Evolutionary conservation across 768 basidiomycete genomes (phyloP).

Genomic region (Nevesoporus exiguus): DNA sequence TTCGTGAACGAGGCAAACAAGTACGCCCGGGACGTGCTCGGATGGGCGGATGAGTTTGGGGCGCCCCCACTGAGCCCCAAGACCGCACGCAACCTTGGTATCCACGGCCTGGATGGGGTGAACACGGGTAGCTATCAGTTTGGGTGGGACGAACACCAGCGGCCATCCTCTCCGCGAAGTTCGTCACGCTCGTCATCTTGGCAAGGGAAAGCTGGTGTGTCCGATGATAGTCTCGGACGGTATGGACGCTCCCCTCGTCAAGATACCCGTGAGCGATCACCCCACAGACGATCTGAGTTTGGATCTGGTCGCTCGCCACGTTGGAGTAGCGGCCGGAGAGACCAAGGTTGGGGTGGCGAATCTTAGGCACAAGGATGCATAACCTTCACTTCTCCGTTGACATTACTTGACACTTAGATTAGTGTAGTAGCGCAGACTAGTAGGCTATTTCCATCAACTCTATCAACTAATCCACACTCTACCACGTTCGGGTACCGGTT

Average conservation of each 20-base stretch:
- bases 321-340: too few species aligned
- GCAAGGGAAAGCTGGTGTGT: neutral
- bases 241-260: constrained; percentile 1
- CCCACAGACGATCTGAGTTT: constrained; percentile 6
- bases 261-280: constrained; percentile 2
- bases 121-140: constrained; percentile 9
- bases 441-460: neutral
- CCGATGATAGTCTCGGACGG: neutral
- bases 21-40: constrained; percentile 36
- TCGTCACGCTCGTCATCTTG: constrained; percentile 4
- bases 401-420: neutral
- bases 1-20: constrained; percentile 40
- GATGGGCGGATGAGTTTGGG: constrained; percentile 33
- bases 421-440: constrained; percentile 2
- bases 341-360: too few species aligned
- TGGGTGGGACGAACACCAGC: neutral
- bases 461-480: constrained; percentile 2
- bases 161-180: constrained; percentile 3
- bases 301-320: neutral
- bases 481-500: neutral
- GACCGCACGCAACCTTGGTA: constrained; percentile 49
- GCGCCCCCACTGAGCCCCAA: constrained; percentile 40
- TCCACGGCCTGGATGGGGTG: constrained; percentile 37
- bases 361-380: too few species aligned
- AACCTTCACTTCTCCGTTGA: too few species aligned